Base-by-base conservation (phyloP, 805 yeast genomes). In the Isabelozyma heimii region DNA sequence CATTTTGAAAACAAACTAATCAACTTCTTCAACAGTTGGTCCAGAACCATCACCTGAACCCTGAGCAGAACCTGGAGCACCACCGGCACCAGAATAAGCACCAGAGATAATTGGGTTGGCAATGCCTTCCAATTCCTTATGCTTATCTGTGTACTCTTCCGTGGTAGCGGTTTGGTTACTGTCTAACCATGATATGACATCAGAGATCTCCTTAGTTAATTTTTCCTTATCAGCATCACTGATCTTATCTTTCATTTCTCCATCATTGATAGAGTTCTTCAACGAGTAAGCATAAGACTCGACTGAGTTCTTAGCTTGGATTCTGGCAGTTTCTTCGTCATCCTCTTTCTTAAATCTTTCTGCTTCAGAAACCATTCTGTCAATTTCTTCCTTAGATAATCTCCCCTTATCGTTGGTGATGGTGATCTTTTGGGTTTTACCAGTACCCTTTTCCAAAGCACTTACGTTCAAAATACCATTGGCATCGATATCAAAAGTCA, bases 361-460 rank as follows among this genome's bases (percentile, higher is more conserved):
- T 60, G 97, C 97, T 67, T 92, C 98, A 66, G 84, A 94, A 55
- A 92, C 97, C 97, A 92, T 92, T 76, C 92, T 89, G 63, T 92
- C 97, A 62, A 92, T 91, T 55, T 91, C 97, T 54, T 91, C 97
- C 77, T 89, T 87, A 24, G 92, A 80, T 65, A 91, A 81, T 80
- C 97, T 88, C 63, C 97, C 96, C 79, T 89, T 89, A 73, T 91
- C 97, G 64, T 91, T 91, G 62, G 90, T 87, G 67, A 91, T 91
- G 48, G 96, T 89, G 66, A 91, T 88, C 62, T 92, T 85, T 72
- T 91, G 90, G 50, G 88, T 80, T 73, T 89, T 88, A 72, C 97
- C 97, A 49, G 97, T 89, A 65, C 94, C 97, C 79, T 91, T 91
- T 68, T 91, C 97, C 56, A 87, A 78, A 49, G 97, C 97, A 44